Evolutionary conservation across 306 rosid species (phyloP).

Genomic region (Prunus dulcis): DNA sequence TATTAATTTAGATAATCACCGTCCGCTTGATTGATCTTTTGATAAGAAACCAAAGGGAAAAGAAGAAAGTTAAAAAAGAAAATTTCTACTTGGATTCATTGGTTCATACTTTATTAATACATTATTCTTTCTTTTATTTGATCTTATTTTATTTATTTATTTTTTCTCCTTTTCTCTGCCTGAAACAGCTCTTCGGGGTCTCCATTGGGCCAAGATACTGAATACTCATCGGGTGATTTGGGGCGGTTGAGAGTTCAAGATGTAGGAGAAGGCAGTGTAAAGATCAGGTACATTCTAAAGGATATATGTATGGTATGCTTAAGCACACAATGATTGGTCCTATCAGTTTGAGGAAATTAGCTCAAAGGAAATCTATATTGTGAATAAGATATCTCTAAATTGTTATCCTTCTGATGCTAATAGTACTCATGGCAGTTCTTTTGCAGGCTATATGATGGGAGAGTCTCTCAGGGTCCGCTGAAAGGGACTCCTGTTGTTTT

Average conservation of each 20-base stretch:
- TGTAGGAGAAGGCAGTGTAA: conserved; percentile 87
- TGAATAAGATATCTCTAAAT: not conserved
- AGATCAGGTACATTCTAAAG: conserved; percentile 54
- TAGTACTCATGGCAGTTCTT: conserved; percentile 53
- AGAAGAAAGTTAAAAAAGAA: not conserved
- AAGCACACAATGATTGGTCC: not conserved
- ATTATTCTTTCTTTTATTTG: not conserved
- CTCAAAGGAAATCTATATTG: not conserved
- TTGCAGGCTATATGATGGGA: conserved; percentile 94
- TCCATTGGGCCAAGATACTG: conserved; percentile 36
- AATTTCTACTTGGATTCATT: no score
- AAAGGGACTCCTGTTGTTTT: conserved; percentile 66
- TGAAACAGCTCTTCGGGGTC: conserved; percentile 55
- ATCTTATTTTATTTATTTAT: not conserved
- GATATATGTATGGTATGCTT: not conserved
- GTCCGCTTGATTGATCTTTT: not conserved
- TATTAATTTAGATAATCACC: not conserved
- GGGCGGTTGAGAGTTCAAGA: conserved; percentile 69
- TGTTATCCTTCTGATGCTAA: conserved; percentile 32
- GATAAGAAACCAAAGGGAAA: not conserved
- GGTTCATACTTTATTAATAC: no score
- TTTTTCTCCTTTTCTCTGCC: not conserved
- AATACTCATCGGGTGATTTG: conserved; percentile 46
- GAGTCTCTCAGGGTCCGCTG: conserved; percentile 78
- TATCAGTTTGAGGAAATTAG: not conserved